Evolutionary conservation across 1,284 basidiomycete genomes (phyloP).

Genomic region (Melampsora americana): DNA sequence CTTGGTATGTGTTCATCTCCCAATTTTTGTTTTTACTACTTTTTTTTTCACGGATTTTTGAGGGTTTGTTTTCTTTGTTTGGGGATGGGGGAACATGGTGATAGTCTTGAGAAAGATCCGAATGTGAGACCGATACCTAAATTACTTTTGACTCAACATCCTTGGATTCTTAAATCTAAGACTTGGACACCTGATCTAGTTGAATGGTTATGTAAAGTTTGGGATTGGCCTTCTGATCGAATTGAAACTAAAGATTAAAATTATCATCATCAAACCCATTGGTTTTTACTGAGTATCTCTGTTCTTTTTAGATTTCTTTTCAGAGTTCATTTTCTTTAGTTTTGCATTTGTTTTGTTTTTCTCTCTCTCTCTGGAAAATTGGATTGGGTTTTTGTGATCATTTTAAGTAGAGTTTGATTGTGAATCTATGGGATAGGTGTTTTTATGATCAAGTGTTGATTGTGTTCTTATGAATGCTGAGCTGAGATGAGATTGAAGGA

Average conservation of each 20-base stretch:
- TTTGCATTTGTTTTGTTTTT: too few species aligned
- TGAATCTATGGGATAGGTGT: too few species aligned
- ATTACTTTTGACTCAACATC: conserved; percentile 73
- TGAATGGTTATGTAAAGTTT: conserved; percentile 83
- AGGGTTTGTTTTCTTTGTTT: neutral
- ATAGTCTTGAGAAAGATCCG: conserved; percentile 59
- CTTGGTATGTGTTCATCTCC: conserved; percentile 61
- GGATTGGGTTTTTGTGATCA: too few species aligned
- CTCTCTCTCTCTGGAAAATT: too few species aligned
- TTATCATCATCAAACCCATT: too few species aligned
- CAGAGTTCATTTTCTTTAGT: too few species aligned
- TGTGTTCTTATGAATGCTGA: too few species aligned
- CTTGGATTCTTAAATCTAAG: conserved; percentile 77
- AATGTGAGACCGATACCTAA: conserved; percentile 74
- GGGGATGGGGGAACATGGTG: conserved; percentile 62
- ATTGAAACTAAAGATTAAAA: too few species aligned
- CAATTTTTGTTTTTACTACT: conserved; percentile 1
- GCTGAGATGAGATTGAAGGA: too few species aligned
- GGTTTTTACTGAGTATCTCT: too few species aligned
- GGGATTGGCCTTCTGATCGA: conserved; percentile 68
- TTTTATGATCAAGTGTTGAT: too few species aligned
- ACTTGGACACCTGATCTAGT: conserved; percentile 81
- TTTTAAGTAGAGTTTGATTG: too few species aligned
- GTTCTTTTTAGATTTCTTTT: neutral
- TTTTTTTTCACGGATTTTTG: neutral